phyloP scores from a whole-genome alignment of 1,284 basidiomycete genomes.

The Phlebopus sp. region DNA sequence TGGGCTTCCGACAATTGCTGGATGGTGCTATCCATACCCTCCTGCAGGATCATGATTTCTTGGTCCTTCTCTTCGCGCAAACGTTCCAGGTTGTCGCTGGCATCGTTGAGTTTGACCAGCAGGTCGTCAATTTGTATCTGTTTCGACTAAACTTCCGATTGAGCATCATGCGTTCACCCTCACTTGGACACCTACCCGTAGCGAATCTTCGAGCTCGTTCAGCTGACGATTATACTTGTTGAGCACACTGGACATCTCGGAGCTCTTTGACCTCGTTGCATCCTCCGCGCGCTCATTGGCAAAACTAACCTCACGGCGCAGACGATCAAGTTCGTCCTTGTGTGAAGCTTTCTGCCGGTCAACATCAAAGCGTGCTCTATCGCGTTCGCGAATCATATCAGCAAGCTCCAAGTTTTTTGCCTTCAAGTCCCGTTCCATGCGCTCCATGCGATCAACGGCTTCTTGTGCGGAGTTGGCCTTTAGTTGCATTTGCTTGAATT shows the following conservation, averaged over 20 bases:
- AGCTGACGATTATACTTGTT: conserved; percentile 96
- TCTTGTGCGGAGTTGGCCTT: conserved; percentile 99
- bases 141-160: conserved; percentile 60
- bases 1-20: conserved; percentile 87
- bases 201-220: conserved; percentile 90
- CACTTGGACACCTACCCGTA: conserved; percentile 60
- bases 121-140: conserved; percentile 94
- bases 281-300: conserved; percentile 99
- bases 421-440: conserved; percentile 98
- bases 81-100: conserved; percentile 73
- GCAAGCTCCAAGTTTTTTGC: conserved; percentile 97
- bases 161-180: conserved; percentile 12
- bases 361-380: conserved; percentile 95
- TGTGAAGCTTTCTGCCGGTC: conserved; percentile 93
- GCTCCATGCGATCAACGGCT: conserved; percentile 98
- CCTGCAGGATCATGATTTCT: conserved; percentile 94
- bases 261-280: conserved; percentile 86
- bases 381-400: conserved; percentile 98
- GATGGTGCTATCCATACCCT: conserved; percentile 93
- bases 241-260: conserved; percentile 88
- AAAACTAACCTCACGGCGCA: conserved; percentile 91
- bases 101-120: conserved; percentile 73
- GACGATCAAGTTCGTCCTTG: conserved; percentile 92
- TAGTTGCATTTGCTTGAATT: conserved; percentile 97
- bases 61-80: conserved; percentile 95